phyloP scores from a whole-genome alignment of 1,284 basidiomycete genomes.

The Xerocomus subilludens region DNA sequence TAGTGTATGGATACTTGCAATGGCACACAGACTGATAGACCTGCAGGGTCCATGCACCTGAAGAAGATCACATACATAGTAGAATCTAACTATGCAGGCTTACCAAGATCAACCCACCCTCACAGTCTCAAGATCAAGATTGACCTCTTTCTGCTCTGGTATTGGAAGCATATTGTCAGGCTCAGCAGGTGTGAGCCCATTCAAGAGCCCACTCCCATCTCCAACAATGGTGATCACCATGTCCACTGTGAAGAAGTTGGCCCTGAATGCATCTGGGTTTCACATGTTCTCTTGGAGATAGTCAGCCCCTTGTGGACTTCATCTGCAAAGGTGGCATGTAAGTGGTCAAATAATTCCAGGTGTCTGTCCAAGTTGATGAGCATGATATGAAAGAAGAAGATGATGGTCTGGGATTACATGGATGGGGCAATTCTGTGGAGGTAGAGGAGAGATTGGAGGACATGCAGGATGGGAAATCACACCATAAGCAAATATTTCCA shows the following conservation, averaged over 20 bases:
- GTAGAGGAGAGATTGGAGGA: constrained; percentile 53
- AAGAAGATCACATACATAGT: constrained; percentile 70
- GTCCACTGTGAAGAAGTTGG: constrained; percentile 81
- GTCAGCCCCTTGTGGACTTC: constrained; percentile 82
- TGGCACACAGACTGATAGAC: background rate
- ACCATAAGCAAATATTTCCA: constrained; percentile 61
- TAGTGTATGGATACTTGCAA: constrained; percentile 26
- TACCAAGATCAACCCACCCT: constrained; percentile 69
- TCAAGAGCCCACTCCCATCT: background rate
- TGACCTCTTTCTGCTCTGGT: constrained; percentile 45
- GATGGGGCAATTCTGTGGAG: constrained; percentile 51
- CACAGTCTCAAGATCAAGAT: constrained; percentile 59
- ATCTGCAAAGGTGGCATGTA: constrained; percentile 74
- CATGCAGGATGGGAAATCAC: constrained; percentile 50
- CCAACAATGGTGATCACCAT: constrained; percentile 76
- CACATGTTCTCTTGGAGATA: constrained; percentile 84
- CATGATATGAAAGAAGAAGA: constrained; percentile 74
- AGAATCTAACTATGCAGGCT: constrained; percentile 80
- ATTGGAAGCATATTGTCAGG: background rate
- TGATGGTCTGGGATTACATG: constrained; percentile 40
- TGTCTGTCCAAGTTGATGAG: constrained; percentile 41
- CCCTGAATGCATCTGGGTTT: constrained; percentile 67
- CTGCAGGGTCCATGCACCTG: background rate
- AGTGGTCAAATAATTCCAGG: constrained; percentile 68
- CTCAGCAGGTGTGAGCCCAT: background rate